Conservation (phyloP, 2,329 filamentous ascomycete genomes). For the Curvularia spicifera region DNA sequence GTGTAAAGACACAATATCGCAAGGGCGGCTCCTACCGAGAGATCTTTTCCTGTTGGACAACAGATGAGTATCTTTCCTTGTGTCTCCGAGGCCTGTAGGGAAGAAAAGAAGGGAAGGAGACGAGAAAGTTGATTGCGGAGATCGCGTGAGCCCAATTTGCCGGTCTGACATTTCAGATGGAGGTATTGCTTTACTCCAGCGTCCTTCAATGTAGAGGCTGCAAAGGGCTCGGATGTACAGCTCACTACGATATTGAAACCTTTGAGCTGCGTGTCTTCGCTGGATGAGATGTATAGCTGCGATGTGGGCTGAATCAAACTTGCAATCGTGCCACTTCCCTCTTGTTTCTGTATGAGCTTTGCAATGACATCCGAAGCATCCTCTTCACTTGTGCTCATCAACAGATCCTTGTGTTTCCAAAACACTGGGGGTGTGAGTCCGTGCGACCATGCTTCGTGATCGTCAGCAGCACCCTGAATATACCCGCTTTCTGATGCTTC, state of each 20-base stretch:
- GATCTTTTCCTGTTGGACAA: constrained; percentile 79
- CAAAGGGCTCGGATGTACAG: constrained; percentile 54
- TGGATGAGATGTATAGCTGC: constrained; percentile 50
- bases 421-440: constrained; percentile 80
- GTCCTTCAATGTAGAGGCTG: constrained; percentile 6
- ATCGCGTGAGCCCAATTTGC: constrained; percentile 82
- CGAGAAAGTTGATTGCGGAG: constrained; percentile 73
- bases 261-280: constrained; percentile 47
- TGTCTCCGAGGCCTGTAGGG: not conserved
- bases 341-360: constrained; percentile 46
- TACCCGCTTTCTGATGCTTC: constrained; percentile 77
- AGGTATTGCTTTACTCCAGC: constrained; percentile 54
- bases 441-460: constrained; percentile 89
- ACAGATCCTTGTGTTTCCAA: constrained; percentile 69
- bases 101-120: constrained; percentile 62
- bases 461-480: constrained; percentile 93
- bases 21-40: constrained; percentile 79
- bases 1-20: constrained; percentile 77
- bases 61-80: constrained; percentile 56
- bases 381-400: constrained; percentile 71
- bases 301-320: constrained; percentile 53
- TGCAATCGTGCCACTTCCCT: constrained; percentile 24
- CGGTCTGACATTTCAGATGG: constrained; percentile 69
- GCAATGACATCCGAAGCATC: constrained; percentile 63
- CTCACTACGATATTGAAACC: constrained; percentile 50